A percentile compares a stretch with the other conserved stretches of the same genome.
These are phyloP conservation scores for Aureobasidium vineae DNA, from an alignment of 2,329 filamentous ascomycete species.

Conservation along the genomic window DNA sequence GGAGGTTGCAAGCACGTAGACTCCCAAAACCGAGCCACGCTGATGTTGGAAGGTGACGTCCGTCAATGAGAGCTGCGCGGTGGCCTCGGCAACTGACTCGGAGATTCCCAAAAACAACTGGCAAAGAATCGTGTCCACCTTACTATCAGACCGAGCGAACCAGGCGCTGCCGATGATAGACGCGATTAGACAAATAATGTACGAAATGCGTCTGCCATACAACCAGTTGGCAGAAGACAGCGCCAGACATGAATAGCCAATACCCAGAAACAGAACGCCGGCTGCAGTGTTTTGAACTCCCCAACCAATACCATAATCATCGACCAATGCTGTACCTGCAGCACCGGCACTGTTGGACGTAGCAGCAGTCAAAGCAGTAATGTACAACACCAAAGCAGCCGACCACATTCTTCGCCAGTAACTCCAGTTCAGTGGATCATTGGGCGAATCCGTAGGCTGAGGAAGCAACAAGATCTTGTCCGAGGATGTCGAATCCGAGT, in stretches of 20 bases:
- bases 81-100: slow-evolving; percentile 56
- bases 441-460: slow-evolving; percentile 46
- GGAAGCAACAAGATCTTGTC: slow-evolving; percentile 54
- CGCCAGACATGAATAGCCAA: slow-evolving; percentile 57
- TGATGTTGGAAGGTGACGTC: slow-evolving; percentile 60
- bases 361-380: slow-evolving; percentile 56
- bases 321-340: slow-evolving; percentile 52
- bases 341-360: slow-evolving; percentile 57
- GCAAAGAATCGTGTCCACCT: slow-evolving; percentile 53
- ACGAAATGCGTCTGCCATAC: slow-evolving; percentile 56
- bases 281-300: slow-evolving; percentile 57
- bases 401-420: slow-evolving; percentile 36
- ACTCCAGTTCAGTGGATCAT: slow-evolving; percentile 38
- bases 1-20: slow-evolving; percentile 57
- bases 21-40: slow-evolving; percentile 53
- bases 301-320: slow-evolving; percentile 53
- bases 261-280: slow-evolving; percentile 56
- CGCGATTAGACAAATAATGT: slow-evolving; percentile 53
- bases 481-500: slow-evolving; percentile 31
- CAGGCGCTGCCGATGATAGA: slow-evolving; percentile 55
- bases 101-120: slow-evolving; percentile 59
- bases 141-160: slow-evolving; percentile 50
- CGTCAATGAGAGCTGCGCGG: slow-evolving; percentile 57
- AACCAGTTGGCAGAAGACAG: slow-evolving; percentile 55
- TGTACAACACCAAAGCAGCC: slow-evolving; percentile 52